Evolutionary conservation across 2,329 filamentous ascomycete species (phyloP), one percentile per base, ranked within the genome.

Genomic region (Fulvia fulva): DNA sequence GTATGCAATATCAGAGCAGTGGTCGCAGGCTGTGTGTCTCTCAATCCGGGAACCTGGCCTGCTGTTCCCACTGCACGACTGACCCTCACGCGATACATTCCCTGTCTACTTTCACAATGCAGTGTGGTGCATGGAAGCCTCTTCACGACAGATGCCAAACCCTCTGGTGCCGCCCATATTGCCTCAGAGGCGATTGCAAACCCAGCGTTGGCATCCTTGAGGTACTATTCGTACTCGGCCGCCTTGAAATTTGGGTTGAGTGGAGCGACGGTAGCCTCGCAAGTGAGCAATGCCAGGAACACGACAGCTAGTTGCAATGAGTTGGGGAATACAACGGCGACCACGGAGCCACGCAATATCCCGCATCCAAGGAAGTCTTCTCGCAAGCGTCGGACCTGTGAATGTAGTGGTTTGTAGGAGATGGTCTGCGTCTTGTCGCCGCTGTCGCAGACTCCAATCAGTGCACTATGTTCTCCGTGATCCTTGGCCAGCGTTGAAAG

Each of bases 161-260:
- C 78, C 19, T 88, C 89, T 65, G 79, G 80, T 9, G 90, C 89
- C 8, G 94, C 87, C 30, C 94, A 80, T 25, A 90, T 83, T 55
- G 94, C 78, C 30, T 86, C 87, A 5, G 90, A 92, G 71, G 86
- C 88, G 66, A 94, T 25, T 11, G 8, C 21, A 21, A 47, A 25
- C 14, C 25, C 45, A 1, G 45, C 45, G 25, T 47, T 8, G 19
- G 25, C 80, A 71, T 95, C 90, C 62, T 91, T 87, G 68, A 95
- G 92, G 75, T 93, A 94, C 75, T 94, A 94, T 73, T 93, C 90
- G 71, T 92, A 93, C 74, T 94, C 90, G 54, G 86, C 86, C 75
- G 93, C 89, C 77, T 92, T 94, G 78, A 94, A 94, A 49, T 86
- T 87, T 34, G 90, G 86, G 74, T 95, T 94, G 63, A 95, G 78